Conservation (phyloP, 2,329 filamentous ascomycete species). For the Hortaea sp. region DNA sequence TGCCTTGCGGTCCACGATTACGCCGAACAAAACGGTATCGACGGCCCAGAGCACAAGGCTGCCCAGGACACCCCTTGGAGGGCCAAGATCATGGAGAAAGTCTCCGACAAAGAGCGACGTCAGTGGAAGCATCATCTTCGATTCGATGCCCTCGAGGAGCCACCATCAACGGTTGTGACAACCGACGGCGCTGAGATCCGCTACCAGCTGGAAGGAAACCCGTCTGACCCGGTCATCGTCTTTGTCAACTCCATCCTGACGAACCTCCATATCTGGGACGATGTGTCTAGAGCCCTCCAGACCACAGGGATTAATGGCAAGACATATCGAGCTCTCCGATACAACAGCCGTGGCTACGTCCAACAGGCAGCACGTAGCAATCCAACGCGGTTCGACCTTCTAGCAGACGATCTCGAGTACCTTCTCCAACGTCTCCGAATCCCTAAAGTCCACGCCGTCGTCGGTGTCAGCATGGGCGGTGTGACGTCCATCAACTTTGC, state of each 20-base stretch:
- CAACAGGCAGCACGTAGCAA: conserved; percentile 25
- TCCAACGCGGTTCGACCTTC: conserved; percentile 48
- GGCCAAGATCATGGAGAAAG: conserved; percentile 47
- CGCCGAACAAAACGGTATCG: conserved; percentile 54
- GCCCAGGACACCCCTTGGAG: conserved; percentile 54
- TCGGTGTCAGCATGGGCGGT: conserved; percentile 75
- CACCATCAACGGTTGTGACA: conserved; percentile 59
- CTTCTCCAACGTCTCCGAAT: conserved; percentile 63
- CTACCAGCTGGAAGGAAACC: conserved; percentile 66
- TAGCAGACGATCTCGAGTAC: conserved; percentile 56
- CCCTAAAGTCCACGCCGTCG: conserved; percentile 52
- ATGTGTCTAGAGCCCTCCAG: conserved; percentile 53
- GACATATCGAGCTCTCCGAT: conserved; percentile 64
- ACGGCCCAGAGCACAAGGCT: conserved; percentile 53
- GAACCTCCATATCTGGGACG: conserved; percentile 71
- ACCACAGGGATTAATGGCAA: conserved; percentile 42
- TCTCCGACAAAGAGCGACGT: conserved; percentile 47
- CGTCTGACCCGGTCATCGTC: conserved; percentile 60
- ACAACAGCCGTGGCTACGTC: conserved; percentile 63
- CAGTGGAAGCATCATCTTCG: conserved; percentile 67
- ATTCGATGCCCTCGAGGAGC: conserved; percentile 54
- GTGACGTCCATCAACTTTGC: conserved; percentile 67
- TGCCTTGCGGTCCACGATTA: conserved; percentile 67
- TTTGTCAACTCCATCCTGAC: conserved; percentile 75
- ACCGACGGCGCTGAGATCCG: conserved; percentile 58